Conservation (phyloP, 1,284 basidiomycete species). For the Veloboletus limbatus region DNA sequence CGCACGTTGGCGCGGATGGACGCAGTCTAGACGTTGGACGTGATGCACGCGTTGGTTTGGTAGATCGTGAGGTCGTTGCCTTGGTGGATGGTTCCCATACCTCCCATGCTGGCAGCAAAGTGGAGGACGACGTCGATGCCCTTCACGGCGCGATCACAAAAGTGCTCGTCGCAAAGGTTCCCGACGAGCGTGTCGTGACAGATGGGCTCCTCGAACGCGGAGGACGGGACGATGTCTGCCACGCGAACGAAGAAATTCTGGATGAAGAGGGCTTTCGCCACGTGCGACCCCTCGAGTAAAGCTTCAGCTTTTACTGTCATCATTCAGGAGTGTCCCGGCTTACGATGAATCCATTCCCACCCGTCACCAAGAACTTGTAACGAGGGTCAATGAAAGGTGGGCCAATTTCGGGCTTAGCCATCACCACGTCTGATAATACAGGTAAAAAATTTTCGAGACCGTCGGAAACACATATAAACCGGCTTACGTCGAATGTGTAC, state of each 20-base stretch:
- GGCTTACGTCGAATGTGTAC: neutral
- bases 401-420: neutral
- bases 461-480: neutral
- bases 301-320: neutral
- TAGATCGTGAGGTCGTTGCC: constrained; percentile 51
- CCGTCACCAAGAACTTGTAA: constrained; percentile 45
- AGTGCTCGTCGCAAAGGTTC: constrained; percentile 43
- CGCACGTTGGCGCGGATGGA: constrained; percentile 38
- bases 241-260: constrained; percentile 41
- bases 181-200: constrained; percentile 42
- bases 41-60: constrained; percentile 49
- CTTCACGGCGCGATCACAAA: constrained; percentile 39
- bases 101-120: constrained; percentile 59
- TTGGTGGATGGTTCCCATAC: constrained; percentile 58
- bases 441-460: constrained; percentile 1
- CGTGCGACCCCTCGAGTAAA: constrained; percentile 46
- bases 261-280: constrained; percentile 40
- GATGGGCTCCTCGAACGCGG: constrained; percentile 28
- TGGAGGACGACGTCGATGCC: constrained; percentile 48
- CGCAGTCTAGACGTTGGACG: constrained; percentile 44
- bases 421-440: neutral
- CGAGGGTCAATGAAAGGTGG: neutral
- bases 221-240: constrained; percentile 38
- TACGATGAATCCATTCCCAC: constrained; percentile 59
- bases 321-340: constrained; percentile 16